These are phyloP conservation scores for Trichoderma sp. DNA, from an alignment of 2,329 filamentous ascomycete genomes.

Conservation along the genomic window DNA sequence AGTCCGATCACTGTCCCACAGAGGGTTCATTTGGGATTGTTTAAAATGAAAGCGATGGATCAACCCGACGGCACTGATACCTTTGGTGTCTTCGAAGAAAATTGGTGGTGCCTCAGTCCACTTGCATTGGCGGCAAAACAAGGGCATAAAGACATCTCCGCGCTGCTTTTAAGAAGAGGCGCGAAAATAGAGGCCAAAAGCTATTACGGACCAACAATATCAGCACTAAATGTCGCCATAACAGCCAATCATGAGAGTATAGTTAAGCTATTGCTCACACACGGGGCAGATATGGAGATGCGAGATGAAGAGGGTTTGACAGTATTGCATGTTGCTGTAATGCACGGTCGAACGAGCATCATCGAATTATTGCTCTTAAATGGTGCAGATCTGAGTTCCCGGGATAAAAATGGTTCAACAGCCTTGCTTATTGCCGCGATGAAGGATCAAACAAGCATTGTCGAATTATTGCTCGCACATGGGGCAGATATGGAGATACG, in stretches of 20 bases:
- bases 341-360: neutral
- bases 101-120: neutral
- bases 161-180: neutral
- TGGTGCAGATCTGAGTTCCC: neutral
- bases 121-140: neutral
- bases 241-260: neutral
- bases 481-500: neutral
- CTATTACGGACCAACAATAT: neutral
- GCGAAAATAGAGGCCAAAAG: neutral
- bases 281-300: neutral
- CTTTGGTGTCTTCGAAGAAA: too few relatives aligned
- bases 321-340: neutral
- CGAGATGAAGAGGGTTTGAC: neutral
- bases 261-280: neutral
- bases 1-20: neutral
- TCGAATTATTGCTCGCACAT: neutral
- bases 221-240: neutral
- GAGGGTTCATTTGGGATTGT: too few relatives aligned
- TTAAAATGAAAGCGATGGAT: too few relatives aligned
- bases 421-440: neutral
- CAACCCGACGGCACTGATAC: too few relatives aligned
- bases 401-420: neutral
- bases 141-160: neutral
- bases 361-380: neutral
- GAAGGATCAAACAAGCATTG: rapidly evolving